Evolutionary conservation across 2,329 filamentous ascomycete species (phyloP), one percentile per base, ranked within the genome.

Genomic region (Cladosporium sp.): DNA sequence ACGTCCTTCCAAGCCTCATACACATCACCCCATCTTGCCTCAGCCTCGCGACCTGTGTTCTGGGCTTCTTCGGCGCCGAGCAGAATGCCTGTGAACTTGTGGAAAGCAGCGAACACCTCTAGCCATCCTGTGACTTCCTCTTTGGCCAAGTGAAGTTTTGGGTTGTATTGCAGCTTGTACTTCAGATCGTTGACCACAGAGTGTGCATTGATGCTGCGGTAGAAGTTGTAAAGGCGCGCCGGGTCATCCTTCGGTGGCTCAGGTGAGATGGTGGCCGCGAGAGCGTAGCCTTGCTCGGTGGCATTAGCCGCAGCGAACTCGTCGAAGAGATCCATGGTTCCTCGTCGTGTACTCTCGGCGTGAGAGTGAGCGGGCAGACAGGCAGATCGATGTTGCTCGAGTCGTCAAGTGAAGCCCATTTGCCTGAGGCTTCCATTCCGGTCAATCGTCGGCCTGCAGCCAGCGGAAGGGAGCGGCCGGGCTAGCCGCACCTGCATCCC

Each of bases 1-100:
- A 98, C 76, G 48, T 96, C 91, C 75, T 92, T 96, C 93, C 95
- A 98, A 13, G 88, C 82, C 67, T 93, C 90, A 74, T 97, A 99
- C 0, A 93, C 91, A 64, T 86, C 89, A n/a, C 85, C 85, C 89
- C 91, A 96, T 65, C 91, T 87, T n/a, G 86, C 82, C 51, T 80
- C 76, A 21, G 72, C 73, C 39, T 60, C 63, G 63, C 76, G 78
- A 61, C 79, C 78, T 63, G 79, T 75, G 67, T 82, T 82, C 28
- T 78, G 68, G 21, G 83, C 79, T 66, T 88, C 85, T 66, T 91
- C 86, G 13, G 86, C 86, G 16, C 85, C 85, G 61, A 95, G 79
- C 30, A 97, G 85, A 71, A 91, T 89, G 34, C 88, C 89, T 46
- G 91, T 80, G 26, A 91, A 91, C 72, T 90, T 92, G 92, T 93